Base-by-base conservation (phyloP, 2,329 filamentous ascomycete species). In the Aspergillus sp. region DNA sequence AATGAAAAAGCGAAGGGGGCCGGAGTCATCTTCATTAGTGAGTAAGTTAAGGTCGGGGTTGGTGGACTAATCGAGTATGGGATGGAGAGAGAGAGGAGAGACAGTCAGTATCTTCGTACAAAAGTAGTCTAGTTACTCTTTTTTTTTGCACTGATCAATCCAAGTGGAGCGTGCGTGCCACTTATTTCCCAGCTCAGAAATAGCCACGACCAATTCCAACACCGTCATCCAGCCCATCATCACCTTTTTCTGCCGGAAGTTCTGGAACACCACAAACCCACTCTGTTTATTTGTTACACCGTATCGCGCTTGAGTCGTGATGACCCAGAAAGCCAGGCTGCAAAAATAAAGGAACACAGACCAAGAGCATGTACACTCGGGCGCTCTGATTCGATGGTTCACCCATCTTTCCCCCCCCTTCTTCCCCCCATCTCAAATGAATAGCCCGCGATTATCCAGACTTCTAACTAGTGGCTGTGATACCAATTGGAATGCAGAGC, bases 261-360 rank as follows among this genome's bases (percentile, higher is more conserved):
- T 63, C 59, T 64, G 62, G 62, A 64, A 64, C 62, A 57, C 51
- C 47, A 25, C 10, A 48, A 48, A 50, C 11, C 52, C 42, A 59
- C 55, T 53, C 4, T 52, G 30, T 59, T 36, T 54, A 61, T 53
- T 56, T 60, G 59, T 61, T 62, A 62, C 58, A 60, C 58, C 41
- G 50, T 57, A 21, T 57, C 15, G 47, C 47, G 27, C 47, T 42
- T 50, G 47, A 50, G 47, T 50, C 47, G 48, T 54, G 57, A 58
- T 57, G 49, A 54, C 50, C 54, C 60, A 60, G 32, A 59, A 57
- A 17, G n/a, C 47, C 47, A 50, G 47, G 47, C 47, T 50, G 47
- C 47, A 30, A 54, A 54, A 53, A 53, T 27, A 42, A 54, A 39
- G 52, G 52, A 27, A 54, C 32, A 52, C 49, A 8, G 23, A 25